Evolutionary conservation across 2,329 filamentous ascomycete species (phyloP).

Genomic region (Keithomyces neogunnii): DNA sequence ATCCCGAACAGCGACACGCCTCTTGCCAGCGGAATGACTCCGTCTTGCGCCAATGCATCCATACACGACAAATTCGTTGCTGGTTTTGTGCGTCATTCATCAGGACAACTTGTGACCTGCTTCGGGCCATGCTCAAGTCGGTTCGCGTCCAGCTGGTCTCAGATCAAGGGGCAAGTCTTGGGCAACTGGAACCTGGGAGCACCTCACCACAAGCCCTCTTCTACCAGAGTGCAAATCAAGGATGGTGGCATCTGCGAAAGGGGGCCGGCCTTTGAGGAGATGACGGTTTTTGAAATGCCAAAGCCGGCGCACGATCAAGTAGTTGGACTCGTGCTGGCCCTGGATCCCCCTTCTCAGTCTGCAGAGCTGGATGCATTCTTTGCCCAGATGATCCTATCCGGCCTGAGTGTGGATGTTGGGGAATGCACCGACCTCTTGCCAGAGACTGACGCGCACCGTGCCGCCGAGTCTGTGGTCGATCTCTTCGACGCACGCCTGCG

Average conservation of each 20-base stretch:
- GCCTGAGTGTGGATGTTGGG: neutral
- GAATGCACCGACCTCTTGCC: neutral
- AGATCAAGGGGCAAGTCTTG: constrained; percentile 4
- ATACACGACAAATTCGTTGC: constrained; percentile 6
- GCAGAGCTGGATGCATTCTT: constrained; percentile 6
- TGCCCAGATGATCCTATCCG: constrained; percentile 2
- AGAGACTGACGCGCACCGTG: neutral
- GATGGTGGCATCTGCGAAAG: neutral
- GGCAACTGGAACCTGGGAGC: constrained; percentile 4
- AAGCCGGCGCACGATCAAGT: neutral
- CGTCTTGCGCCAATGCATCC: neutral
- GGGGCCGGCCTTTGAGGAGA: neutral
- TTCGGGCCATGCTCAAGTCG: constrained; percentile 2
- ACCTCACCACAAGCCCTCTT: neutral
- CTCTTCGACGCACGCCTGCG: constrained; percentile 17
- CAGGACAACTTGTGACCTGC: constrained; percentile 6
- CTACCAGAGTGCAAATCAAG: neutral
- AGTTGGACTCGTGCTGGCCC: constrained; percentile 4
- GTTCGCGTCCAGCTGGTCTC: neutral
- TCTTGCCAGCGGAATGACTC: neutral
- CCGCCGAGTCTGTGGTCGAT: constrained; percentile 9
- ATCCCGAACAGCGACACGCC: neutral
- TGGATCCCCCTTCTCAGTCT: neutral
- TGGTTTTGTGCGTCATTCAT: constrained; percentile 6
- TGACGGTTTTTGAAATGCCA: neutral